A percentile compares a stretch with the other conserved stretches of the same genome.
These are phyloP conservation scores for Arctium lappa DNA, from an alignment of 129 eudicot genomes.

Conservation along the genomic window DNA sequence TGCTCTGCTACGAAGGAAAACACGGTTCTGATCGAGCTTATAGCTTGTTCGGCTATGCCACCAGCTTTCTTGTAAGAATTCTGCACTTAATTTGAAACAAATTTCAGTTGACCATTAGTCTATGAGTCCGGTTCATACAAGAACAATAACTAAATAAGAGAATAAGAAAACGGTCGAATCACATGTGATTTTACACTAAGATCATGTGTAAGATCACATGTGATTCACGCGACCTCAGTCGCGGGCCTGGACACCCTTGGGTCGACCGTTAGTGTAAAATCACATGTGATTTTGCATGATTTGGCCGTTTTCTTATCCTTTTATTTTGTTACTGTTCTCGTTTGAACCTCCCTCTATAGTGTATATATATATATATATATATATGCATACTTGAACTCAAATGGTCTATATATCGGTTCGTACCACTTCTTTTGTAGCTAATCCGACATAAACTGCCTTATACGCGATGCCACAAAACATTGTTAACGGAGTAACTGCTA, in stretches of 20 bases:
- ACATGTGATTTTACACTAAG: no score
- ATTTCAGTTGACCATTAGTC: not conserved
- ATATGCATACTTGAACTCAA: not conserved
- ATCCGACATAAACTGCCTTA: conserved; percentile 77
- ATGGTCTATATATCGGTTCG: not conserved
- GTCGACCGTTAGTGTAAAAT: no score
- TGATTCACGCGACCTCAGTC: no score
- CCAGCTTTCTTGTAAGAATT: conserved; percentile 75
- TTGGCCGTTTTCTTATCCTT: no score
- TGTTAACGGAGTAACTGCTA: conserved; percentile 83
- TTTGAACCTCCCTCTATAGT: no score
- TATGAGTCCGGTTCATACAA: no score
- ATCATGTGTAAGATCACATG: no score
- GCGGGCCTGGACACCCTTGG: no score
- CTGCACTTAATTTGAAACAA: conserved; percentile 23
- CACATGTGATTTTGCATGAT: no score
- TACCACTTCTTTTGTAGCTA: conserved; percentile 83
- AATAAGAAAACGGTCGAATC: no score
- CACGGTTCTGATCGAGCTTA: conserved; percentile 78
- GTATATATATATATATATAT: not conserved
- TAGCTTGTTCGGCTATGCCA: conserved; percentile 75
- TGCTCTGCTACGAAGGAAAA: conserved; percentile 80
- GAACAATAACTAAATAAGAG: no score
- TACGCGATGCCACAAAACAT: conserved; percentile 84
- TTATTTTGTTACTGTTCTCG: no score